Conservation (phyloP, 106 monocot genomes). For the Cymbidium sinense region DNA sequence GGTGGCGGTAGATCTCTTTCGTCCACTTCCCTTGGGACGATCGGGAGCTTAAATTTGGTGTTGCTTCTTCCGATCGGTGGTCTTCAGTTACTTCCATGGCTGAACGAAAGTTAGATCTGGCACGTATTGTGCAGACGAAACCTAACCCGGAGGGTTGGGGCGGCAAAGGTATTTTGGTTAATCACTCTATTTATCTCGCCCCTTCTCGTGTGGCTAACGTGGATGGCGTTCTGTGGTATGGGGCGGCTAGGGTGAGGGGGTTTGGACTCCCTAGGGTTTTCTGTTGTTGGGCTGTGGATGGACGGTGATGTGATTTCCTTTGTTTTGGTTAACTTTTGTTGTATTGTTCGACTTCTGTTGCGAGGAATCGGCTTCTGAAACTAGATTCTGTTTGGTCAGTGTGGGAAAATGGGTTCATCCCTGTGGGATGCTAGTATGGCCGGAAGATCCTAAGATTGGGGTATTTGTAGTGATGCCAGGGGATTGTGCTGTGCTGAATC, state of each 20-base stretch:
- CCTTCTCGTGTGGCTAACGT: background rate
- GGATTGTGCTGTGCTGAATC: background rate
- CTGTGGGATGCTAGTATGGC: background rate
- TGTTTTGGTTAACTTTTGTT: background rate
- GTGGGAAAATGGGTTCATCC: background rate
- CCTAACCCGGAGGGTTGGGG: constrained; percentile 20
- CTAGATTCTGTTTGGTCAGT: background rate
- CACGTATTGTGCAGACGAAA: constrained; percentile 19
- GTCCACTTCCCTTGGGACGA: background rate
- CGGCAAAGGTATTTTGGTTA: constrained; percentile 20
- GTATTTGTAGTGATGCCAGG: background rate
- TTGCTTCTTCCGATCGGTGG: background rate
- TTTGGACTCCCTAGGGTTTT: constrained; percentile 1
- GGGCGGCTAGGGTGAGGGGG: background rate
- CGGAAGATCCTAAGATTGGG: background rate
- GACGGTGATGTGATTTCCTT: background rate
- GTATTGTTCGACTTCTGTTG: background rate
- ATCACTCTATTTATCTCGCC: background rate
- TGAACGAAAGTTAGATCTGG: constrained; percentile 42
- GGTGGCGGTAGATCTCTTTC: background rate
- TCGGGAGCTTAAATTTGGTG: background rate
- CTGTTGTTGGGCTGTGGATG: background rate
- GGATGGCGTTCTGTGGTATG: too few species aligned
- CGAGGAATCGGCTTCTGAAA: background rate
- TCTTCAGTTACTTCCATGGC: constrained; percentile 27